phyloP scores from a whole-genome alignment of 2,329 filamentous ascomycete genomes.

The Niveomyces coronatus region DNA sequence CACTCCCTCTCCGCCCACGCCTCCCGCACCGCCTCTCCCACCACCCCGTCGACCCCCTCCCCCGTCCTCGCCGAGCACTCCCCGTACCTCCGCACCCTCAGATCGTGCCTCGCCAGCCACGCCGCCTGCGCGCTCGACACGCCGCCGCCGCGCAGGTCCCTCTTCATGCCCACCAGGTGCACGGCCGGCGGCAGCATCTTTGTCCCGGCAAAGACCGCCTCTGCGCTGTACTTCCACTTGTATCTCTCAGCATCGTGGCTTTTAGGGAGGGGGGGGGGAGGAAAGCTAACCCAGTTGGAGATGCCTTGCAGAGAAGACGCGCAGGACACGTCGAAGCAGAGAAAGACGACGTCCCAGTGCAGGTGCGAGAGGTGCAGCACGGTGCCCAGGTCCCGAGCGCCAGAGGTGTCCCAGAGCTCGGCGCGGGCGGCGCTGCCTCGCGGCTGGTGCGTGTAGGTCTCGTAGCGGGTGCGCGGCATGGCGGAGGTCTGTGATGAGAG shows the following conservation, averaged over 20 bases:
- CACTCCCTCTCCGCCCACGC: constrained; percentile 13
- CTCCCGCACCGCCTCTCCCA: constrained; percentile 19
- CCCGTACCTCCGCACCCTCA: constrained; percentile 21
- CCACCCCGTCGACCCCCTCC: constrained; percentile 21
- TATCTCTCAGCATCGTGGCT: neutral
- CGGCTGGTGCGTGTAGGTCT: constrained; percentile 22
- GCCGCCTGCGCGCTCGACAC: constrained; percentile 17
- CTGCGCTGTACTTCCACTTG: constrained; percentile 22
- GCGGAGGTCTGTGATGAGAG: constrained; percentile 23
- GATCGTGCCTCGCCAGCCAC: constrained; percentile 22
- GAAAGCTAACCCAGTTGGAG: constrained; percentile 23
- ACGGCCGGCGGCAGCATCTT: constrained; percentile 16
- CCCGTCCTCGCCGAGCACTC: constrained; percentile 28
- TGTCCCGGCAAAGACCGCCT: constrained; percentile 17
- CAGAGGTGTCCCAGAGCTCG: constrained; percentile 32
- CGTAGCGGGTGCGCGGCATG: constrained; percentile 24
- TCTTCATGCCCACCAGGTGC: constrained; percentile 26
- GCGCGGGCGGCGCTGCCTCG: constrained; percentile 18
- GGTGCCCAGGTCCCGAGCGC: constrained; percentile 25
- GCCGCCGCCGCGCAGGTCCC: constrained; percentile 8
- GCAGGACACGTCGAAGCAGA: constrained; percentile 29
- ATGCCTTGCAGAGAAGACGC: constrained; percentile 24
- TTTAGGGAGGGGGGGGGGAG: neutral
- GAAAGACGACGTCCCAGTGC: constrained; percentile 26
- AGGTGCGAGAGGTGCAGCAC: constrained; percentile 25